Evolutionary conservation across 2,329 filamentous ascomycete species (phyloP), one percentile per base, ranked within the genome.

Genomic region (Tolypocladium nubicola): DNA sequence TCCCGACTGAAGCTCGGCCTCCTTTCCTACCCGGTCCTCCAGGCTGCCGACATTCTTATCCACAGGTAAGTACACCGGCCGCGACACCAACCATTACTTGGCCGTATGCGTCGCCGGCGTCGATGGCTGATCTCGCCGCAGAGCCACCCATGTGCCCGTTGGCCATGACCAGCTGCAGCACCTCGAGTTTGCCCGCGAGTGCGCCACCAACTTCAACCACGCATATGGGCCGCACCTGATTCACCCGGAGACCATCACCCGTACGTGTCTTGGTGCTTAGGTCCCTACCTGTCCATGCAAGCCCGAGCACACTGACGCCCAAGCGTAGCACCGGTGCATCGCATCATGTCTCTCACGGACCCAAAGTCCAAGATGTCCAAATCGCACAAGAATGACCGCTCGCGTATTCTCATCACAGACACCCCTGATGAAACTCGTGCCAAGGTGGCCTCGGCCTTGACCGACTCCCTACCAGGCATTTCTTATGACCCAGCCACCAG

Each of bases 121-220:
- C 30, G 30, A 11, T 35, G 11, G 19, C 47, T 52, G 59, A 49
- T 14, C 1, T 35, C 19, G 4, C 0, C 9, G 37, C 64, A 88
- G 87, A 63, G 88, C 93, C 60, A 97, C 93, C 1, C 90, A 97
- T 73, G 93, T 99, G 30, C 94, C 94, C 13, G 93, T 99, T 2
- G 94, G 94, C n/a, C 89, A 95, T 63, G 94, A 99, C 70, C 94
- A 99, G 73, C 79, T 79, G 57, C 94, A 99, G 66, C 94, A 99
- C 72, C 82, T 99, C 26, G 94, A 99, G 70, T 96, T 97, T 69
- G 85, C 92, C 1, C 83, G 94, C 55, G 87, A 95, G 68, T 87
- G 91, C 61, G 94, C 88, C 10, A 87, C 83, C 59, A 89, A 88
- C 67, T 97, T 99, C 76, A 97, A 97, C 71, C 79, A 89, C 67